Evolutionary conservation across 1,139 yeast species (phyloP).

Genomic region (Chernovozyma aurita): DNA sequence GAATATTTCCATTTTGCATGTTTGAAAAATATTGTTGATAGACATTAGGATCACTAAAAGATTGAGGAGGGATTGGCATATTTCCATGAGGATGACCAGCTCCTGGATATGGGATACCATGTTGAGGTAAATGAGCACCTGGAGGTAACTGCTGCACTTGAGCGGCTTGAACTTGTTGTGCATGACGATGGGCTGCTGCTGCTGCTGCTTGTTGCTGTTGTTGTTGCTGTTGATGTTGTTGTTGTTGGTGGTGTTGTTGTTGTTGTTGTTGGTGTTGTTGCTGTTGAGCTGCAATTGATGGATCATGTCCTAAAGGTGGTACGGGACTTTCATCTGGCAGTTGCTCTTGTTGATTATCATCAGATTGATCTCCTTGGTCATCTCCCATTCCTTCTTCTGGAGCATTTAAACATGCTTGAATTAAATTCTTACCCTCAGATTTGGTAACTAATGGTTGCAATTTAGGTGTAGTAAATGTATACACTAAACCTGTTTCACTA

Average conservation of each 20-base stretch:
- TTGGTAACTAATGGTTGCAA: constrained; percentile 96
- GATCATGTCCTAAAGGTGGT: constrained; percentile 14
- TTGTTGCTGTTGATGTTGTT: constrained; percentile 26
- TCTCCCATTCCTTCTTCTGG: constrained; percentile 69
- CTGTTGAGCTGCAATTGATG: constrained; percentile 22
- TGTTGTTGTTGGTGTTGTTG: constrained; percentile 29
- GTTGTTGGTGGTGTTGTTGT: constrained; percentile 26
- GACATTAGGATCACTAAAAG: constrained; percentile 33
- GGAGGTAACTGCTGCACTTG: constrained; percentile 40
- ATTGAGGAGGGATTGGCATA: constrained; percentile 27
- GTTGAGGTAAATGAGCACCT: constrained; percentile 42
- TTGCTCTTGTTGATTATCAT: constrained; percentile 35
- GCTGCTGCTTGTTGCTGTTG: constrained; percentile 30
- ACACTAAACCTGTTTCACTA: constrained; percentile 94
- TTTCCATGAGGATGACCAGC: constrained; percentile 36
- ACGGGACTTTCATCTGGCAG: constrained; percentile 40
- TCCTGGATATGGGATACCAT: constrained; percentile 41
- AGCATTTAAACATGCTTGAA: constrained; percentile 95
- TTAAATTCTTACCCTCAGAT: constrained; percentile 92
- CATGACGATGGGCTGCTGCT: constrained; percentile 22
- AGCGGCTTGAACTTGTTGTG: constrained; percentile 8
- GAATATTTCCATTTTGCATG: constrained; percentile 46
- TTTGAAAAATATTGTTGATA: constrained; percentile 60
- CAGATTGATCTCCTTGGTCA: constrained; percentile 62
- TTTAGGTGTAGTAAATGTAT: constrained; percentile 98